Evolutionary conservation across 805 yeast genomes (phyloP).

Genomic region (Ogataea populi-albae): DNA sequence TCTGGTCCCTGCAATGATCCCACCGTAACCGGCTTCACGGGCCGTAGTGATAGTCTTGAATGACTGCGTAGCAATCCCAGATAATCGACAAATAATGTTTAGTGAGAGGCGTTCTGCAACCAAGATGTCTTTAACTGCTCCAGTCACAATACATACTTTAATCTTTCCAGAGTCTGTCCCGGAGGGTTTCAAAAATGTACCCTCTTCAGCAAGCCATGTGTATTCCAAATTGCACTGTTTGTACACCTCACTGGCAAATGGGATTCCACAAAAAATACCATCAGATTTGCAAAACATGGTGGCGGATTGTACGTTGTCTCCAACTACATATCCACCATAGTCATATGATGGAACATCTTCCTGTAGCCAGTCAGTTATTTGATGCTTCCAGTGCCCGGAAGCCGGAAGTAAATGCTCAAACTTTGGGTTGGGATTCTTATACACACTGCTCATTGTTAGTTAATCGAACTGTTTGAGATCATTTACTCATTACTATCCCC

Average conservation of each 20-base stretch:
- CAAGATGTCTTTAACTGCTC: conserved; percentile 75
- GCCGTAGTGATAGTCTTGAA: conserved; percentile 57
- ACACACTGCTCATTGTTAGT: conserved; percentile 7
- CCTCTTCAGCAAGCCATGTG: conserved; percentile 76
- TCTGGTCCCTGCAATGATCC: conserved; percentile 92
- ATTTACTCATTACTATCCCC: not conserved
- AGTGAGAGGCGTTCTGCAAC: conserved; percentile 85
- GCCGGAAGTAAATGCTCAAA: conserved; percentile 62
- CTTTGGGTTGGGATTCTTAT: conserved; percentile 32
- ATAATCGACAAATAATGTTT: conserved; percentile 74
- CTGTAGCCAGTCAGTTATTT: conserved; percentile 68
- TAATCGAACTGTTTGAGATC: too few relatives aligned
- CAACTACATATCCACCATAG: conserved; percentile 95
- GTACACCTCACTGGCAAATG: conserved; percentile 85
- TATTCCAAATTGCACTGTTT: conserved; percentile 67
- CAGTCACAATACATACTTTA: conserved; percentile 72
- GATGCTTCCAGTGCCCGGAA: conserved; percentile 78
- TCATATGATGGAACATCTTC: conserved; percentile 95
- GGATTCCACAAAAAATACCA: conserved; percentile 82
- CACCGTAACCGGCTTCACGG: conserved; percentile 63
- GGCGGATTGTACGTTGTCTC: conserved; percentile 66
- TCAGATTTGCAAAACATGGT: conserved; percentile 75
- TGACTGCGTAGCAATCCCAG: conserved; percentile 85
- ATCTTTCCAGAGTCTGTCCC: conserved; percentile 46
- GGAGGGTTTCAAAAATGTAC: conserved; percentile 50